Percentiles rank a stretch among this genome's conserved stretches.
Conservation (phyloP, 2,329 filamentous ascomycete genomes). For the Pseudonectria foliicola region DNA sequence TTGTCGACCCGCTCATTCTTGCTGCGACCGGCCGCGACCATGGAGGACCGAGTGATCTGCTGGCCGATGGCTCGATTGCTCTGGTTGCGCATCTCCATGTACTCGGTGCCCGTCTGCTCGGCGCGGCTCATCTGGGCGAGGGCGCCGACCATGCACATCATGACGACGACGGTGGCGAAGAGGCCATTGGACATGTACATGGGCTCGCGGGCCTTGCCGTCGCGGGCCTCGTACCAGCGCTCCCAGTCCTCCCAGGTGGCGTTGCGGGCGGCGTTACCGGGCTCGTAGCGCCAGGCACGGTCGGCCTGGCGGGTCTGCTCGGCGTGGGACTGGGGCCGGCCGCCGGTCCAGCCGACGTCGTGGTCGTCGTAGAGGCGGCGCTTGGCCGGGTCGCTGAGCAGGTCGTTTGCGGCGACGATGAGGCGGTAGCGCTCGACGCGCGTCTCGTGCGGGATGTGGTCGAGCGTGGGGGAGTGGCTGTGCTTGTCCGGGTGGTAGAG, state of each 20-base stretch:
- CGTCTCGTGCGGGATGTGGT: conserved; percentile 41
- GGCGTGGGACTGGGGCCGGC: conserved; percentile 47
- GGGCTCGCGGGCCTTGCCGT: conserved; percentile 40
- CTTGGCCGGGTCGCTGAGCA: conserved; percentile 75
- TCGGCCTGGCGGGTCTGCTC: conserved; percentile 32
- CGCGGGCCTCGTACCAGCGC: conserved; percentile 57
- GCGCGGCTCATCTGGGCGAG: conserved; percentile 67
- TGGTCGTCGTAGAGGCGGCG: conserved; percentile 75
- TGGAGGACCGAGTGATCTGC: conserved; percentile 46
- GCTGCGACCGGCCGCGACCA: conserved; percentile 43
- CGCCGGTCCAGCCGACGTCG: conserved; percentile 69
- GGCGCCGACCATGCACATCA: conserved; percentile 62
- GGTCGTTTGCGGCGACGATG: conserved; percentile 77
- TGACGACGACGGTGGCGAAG: conserved; percentile 64
- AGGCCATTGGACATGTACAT: conserved; percentile 70
- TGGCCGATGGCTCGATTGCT: conserved; percentile 60
- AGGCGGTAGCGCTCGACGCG: conserved; percentile 87
- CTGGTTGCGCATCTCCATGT: conserved; percentile 60
- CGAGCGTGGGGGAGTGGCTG: conserved; percentile 19
- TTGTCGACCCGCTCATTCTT: conserved; percentile 64
- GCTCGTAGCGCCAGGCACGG: conserved; percentile 40
- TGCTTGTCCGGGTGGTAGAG: conserved; percentile 84
- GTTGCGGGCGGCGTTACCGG: conserved; percentile 53
- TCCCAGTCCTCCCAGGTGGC: conserved; percentile 99
- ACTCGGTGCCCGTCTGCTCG: conserved; percentile 50